These are phyloP conservation scores for Phoenix roebelenii DNA, from an alignment of 176 grass and related monocot genomes.

Conservation along the genomic window DNA sequence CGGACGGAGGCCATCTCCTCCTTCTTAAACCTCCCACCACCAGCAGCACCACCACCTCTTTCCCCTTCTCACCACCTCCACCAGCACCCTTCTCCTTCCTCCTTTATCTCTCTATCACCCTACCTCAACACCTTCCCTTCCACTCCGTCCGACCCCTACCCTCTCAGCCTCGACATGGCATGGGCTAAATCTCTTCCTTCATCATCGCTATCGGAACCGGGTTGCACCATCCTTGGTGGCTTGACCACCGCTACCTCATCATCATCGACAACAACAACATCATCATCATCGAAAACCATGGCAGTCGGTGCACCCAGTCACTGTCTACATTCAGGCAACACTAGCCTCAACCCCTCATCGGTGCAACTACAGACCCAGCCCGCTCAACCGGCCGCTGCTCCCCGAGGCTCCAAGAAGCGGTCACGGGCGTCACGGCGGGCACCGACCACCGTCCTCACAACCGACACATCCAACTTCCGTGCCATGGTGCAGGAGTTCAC, in stretches of 20 bases:
- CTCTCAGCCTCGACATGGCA: slow-evolving; percentile 3
- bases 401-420: slow-evolving; percentile 55
- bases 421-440: slow-evolving; percentile 71
- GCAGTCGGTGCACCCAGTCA: neutral
- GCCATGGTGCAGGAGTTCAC: slow-evolving; percentile 99
- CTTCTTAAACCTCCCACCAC: slow-evolving; percentile 34
- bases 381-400: neutral
- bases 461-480: slow-evolving; percentile 83
- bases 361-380: neutral
- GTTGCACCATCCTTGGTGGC: slow-evolving; percentile 10
- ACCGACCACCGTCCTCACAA: slow-evolving; percentile 82
- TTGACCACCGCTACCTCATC: neutral
- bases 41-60: slow-evolving; percentile 12
- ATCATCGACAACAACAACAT: no score
- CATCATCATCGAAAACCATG: neutral
- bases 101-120: neutral
- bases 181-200: slow-evolving; percentile 11
- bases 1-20: slow-evolving; percentile 21
- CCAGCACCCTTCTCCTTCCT: slow-evolving; percentile 20
- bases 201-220: neutral
- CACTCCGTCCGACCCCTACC: slow-evolving; percentile 1
- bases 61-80: neutral
- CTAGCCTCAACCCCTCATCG: slow-evolving; percentile 13
- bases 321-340: neutral
- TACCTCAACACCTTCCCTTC: slow-evolving; percentile 32